Base-by-base conservation (phyloP, 768 basidiomycete genomes). In the Russula sp. region DNA sequence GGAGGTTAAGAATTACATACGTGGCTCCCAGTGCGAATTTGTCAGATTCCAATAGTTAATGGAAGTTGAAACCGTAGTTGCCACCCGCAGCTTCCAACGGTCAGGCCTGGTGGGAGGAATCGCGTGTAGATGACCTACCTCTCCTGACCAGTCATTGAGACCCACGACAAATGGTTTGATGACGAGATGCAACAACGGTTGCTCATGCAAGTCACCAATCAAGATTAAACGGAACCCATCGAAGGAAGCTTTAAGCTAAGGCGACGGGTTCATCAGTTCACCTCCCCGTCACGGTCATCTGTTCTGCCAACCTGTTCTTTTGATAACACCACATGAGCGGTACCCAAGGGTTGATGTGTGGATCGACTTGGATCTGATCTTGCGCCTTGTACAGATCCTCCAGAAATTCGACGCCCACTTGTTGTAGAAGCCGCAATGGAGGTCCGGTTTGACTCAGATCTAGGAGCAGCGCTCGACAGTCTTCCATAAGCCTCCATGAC, bases 21-120 rank as follows among this genome's bases (percentile, higher is more conserved):
- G 73, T 35, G 97, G 96, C 74, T 98, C 97, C 94, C 97, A 99
- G 70, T 98, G 94, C 53, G 97, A 98, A 71, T 97, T 98, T 27
- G 88, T 87, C 55, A 98, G 75, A 73, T 99, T 99, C 92, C 94
- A 99, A 70, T 97, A 99, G 63, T 86, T 93, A 72, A 97, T 88
- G 55, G 87, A 85, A 3, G 86, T 87, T 27, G 87, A 85, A 70
- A 98, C 77, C 0, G 88, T 87, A 1, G 90, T 89, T 6, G 87
- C 86, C 6, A 92, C 90, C 71, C 88, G 87, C 50, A 98, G 75
- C 96, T 98, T 66, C 11, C 37, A 64, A 66, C 16, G 18, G 35
- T 61, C 47, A 67, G 34, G 47, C 37, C 11, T 16, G 16, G 45
- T 3, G 14, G 48, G 37, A 45, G 45, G 13, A 6, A 4, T 2